Evolutionary conservation across 768 basidiomycete genomes (phyloP), one percentile per base, ranked within the genome.

Genomic region (Kwoniella dejecticola): DNA sequence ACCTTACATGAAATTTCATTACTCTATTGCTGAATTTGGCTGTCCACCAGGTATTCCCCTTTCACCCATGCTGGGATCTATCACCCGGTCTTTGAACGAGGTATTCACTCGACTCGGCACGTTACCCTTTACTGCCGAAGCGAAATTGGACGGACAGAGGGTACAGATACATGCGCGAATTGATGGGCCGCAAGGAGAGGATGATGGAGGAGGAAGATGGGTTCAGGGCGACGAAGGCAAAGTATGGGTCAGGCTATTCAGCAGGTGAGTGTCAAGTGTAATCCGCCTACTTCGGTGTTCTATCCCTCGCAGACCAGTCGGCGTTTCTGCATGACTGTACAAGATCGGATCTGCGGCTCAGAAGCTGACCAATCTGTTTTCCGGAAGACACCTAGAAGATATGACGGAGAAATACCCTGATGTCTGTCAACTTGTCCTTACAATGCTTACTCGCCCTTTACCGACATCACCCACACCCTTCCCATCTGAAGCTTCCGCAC

Each of bases 341-440:
- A n/a, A n/a, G n/a, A n/a, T 36, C 7, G 33, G 33, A 36, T 7
- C 15, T 7, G 15, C 33, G 33, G 46, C 12, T 27, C 6, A 44
- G n/a, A 8, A 26, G 52, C 47, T 68, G 41, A 60, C n/a, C 8
- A n/a, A n/a, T n/a, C 12, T 7, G 21, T 21, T 56, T n/a, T 19
- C 41, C 41, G 27, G 12, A 26, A 86, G 91, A 56, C 90, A 92
- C 81, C 81, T 95, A 30, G 91, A 94, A 79, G 87, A 92, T 70
- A 93, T 93, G 92, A 92, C 90, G 1, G 85, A 86, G 62, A 93
- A 95, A 89, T 94, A 94, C 77, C 91, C 91, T 6, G 91, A 94
- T 79, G 83, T 92, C 48, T 81, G 85, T 61, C 81, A 81, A 23
- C 80, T 91, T 36, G 82, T 88, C 33, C 72, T 83, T 24, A 69